These are phyloP conservation scores for Emergomyces pasteurianus DNA, from an alignment of 2,329 filamentous ascomycete species.

Conservation along the genomic window DNA sequence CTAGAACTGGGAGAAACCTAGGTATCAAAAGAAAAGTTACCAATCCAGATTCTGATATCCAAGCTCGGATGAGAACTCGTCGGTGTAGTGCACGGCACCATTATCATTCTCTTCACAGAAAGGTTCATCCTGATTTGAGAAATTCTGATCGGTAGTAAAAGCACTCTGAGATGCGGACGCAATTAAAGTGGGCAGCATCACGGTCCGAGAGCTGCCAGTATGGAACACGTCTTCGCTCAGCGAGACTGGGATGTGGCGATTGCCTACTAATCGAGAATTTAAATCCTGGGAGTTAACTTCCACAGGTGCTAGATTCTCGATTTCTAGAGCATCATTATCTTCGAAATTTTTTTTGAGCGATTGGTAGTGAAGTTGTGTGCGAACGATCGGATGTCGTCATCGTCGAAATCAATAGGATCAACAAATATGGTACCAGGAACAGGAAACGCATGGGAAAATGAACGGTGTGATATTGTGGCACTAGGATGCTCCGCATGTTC, in stretches of 20 bases:
- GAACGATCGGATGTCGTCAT: not conserved
- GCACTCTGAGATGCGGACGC: not conserved
- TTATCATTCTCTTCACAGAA: not conserved
- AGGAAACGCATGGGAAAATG: not conserved
- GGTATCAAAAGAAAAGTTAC: not conserved
- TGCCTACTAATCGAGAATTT: not conserved
- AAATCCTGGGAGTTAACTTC: not conserved
- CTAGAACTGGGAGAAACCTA: not conserved
- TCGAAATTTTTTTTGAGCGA: not conserved
- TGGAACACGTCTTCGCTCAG: not conserved
- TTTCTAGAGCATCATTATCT: not conserved
- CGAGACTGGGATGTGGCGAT: not conserved
- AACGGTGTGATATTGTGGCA: not conserved
- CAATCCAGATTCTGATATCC: not conserved
- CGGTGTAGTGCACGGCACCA: not conserved
- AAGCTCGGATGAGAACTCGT: not conserved
- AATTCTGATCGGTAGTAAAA: not conserved
- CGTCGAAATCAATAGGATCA: constrained; percentile 2
- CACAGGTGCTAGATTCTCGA: not conserved
- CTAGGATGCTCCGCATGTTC: not conserved
- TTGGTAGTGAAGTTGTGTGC: not conserved
- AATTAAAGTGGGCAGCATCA: not conserved
- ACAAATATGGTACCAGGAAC: not conserved
- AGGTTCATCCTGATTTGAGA: not conserved
- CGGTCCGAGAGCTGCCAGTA: not conserved